Evolutionary conservation across 495 filamentous ascomycete species (phyloP).

Genomic region (Hypoxylon fuscum): DNA sequence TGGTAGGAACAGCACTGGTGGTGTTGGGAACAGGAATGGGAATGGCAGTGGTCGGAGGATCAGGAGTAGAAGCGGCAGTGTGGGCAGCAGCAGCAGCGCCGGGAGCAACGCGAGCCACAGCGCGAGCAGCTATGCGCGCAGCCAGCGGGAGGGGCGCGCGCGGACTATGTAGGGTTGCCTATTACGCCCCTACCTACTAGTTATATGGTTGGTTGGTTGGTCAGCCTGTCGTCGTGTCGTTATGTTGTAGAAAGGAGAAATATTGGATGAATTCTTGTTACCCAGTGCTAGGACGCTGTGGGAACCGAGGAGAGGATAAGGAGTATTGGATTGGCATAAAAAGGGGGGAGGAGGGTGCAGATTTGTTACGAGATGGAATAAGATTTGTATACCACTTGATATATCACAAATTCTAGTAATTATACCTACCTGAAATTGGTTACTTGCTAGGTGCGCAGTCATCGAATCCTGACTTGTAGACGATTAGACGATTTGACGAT

Average conservation of each 20-base stretch:
- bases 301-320: too few species aligned
- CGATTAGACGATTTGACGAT: too few species aligned
- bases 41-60: neutral
- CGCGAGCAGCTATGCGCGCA: neutral
- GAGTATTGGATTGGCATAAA: too few species aligned
- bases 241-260: too few species aligned
- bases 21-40: neutral
- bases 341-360: neutral
- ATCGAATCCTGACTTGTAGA: too few species aligned
- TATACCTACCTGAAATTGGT: slow-evolving; percentile 24
- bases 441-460: too few species aligned
- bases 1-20: neutral
- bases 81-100: neutral
- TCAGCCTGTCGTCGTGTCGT: too few species aligned
- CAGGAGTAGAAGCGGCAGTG: neutral
- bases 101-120: neutral
- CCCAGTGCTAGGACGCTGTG: too few species aligned
- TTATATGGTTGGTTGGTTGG: too few species aligned
- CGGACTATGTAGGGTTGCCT: slow-evolving; percentile 18
- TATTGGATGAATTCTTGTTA: too few species aligned
- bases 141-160: slow-evolving; percentile 14
- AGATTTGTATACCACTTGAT: slow-evolving; percentile 33
- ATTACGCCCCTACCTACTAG: too few species aligned
- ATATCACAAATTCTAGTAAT: slow-evolving; percentile 25
- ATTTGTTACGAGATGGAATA: slow-evolving; percentile 2